phyloP scores from a whole-genome alignment of 768 basidiomycete species.

The Pleurotus ostreatus region DNA sequence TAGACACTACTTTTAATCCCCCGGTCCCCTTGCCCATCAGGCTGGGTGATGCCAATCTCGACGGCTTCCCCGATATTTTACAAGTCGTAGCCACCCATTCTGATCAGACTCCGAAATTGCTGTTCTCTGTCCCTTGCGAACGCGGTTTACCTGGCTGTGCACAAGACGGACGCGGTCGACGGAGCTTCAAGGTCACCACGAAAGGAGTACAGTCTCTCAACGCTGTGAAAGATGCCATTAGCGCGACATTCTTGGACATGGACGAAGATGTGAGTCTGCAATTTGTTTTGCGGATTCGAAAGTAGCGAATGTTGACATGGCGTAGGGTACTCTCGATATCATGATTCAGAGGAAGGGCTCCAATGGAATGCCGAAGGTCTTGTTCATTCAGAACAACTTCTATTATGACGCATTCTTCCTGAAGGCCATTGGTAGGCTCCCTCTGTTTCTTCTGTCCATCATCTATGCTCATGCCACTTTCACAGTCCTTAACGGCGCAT shows the following conservation, averaged over 20 bases:
- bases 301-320: background rate
- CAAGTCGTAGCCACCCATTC: constrained; percentile 40
- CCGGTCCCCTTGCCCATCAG: constrained; percentile 73
- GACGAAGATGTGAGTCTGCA: constrained; percentile 82
- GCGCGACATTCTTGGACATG: constrained; percentile 81
- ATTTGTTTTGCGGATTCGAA: background rate
- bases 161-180: constrained; percentile 41
- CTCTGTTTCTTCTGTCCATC: too few species aligned
- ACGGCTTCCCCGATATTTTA: constrained; percentile 91
- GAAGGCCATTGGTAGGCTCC: constrained; percentile 79
- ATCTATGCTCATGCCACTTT: too few species aligned
- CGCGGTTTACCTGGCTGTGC: constrained; percentile 55
- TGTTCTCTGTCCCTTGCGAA: constrained; percentile 61
- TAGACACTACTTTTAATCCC: constrained; percentile 63
- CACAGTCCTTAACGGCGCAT: constrained; percentile 89
- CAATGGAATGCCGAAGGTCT: constrained; percentile 54
- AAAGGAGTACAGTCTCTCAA: constrained; percentile 60
- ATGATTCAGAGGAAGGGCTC: constrained; percentile 80
- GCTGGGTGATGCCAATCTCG: constrained; percentile 86
- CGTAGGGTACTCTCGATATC: constrained; percentile 85
- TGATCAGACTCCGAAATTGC: constrained; percentile 52
- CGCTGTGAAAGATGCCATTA: constrained; percentile 71
- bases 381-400: constrained; percentile 94
- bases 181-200: constrained; percentile 59
- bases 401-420: constrained; percentile 99